Evolutionary conservation across 129 eudicot genomes (phyloP), one percentile per base, ranked within the genome.

Genomic region (Chrysanthemum lavandulifolium): DNA sequence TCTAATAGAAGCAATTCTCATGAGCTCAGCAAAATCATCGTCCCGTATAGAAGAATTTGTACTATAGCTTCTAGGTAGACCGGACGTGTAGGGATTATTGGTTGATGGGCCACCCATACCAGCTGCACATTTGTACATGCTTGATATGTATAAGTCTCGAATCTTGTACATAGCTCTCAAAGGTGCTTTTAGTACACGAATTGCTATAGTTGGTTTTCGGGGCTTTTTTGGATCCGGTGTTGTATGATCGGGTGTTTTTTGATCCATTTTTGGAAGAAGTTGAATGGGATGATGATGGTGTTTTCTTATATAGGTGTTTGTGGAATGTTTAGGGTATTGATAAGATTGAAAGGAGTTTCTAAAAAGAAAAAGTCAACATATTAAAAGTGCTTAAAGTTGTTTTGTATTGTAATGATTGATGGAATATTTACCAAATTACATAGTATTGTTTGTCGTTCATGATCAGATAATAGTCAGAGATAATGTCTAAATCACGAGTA

Each of bases 21-120:
- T 73, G n/a, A 87, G 72, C 54, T 87, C 89, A 4, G 71, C 76
- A 12, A 77, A 73, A 12, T 84, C 89, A 0, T 84, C 82, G 19
- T 84, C 78, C 23, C 63, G 71, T 49, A 70, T 65, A 6, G 83
- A 59, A 2, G 84, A 70, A 10, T 73, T 11, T 10, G 62, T 53
- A 60, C 87, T 84, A 65, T 71, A 82, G 68, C 90, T 85, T 72
- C 60, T 75, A 0, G 94, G 87, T 47, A 87, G 50, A 67, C 71
- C 78, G 15, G 86, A 57, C 56, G 74, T 60, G 49, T 80, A 72
- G 14, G 82, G 47, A 40, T 40, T 40, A 40, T 40, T 40, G 7
- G 19, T 67, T 0, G 77, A 52, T 4, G 84, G 81, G 18, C 78
- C 82, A 27, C 82, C 88, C 84, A 86, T 80, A 50, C 79, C 71